These are phyloP conservation scores for Pseudogymnoascus sp. DNA, from an alignment of 2,329 filamentous ascomycete species.

Conservation along the genomic window DNA sequence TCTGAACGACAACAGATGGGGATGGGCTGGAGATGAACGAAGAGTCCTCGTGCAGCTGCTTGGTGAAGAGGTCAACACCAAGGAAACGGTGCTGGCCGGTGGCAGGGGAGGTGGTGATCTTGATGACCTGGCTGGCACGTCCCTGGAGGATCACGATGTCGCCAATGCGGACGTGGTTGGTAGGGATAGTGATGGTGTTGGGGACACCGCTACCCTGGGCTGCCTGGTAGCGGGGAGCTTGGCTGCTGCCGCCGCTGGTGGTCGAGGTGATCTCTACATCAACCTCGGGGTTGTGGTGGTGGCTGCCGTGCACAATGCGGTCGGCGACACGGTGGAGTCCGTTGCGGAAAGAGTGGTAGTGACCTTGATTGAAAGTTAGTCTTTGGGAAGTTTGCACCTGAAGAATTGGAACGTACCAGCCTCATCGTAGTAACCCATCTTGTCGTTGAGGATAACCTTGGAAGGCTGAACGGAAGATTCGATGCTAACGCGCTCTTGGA, in stretches of 20 bases:
- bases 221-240: background rate
- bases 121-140: slow-evolving; percentile 98
- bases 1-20: slow-evolving; percentile 95
- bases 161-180: slow-evolving; percentile 98
- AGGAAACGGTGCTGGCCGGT: slow-evolving; percentile 99
- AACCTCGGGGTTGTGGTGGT: slow-evolving; percentile 36
- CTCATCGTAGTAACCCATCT: slow-evolving; percentile 77
- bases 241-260: slow-evolving; percentile 15
- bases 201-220: slow-evolving; percentile 32
- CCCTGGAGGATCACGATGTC: slow-evolving; percentile 98
- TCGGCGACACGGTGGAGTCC: slow-evolving; percentile 60
- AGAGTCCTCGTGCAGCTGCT: slow-evolving; percentile 98
- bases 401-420: slow-evolving; percentile 35
- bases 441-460: slow-evolving; percentile 30
- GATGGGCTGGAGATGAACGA: slow-evolving; percentile 96
- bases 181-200: slow-evolving; percentile 95
- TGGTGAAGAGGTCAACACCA: slow-evolving; percentile 99
- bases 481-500: slow-evolving; percentile 50
- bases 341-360: slow-evolving; percentile 68
- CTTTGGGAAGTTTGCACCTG: background rate
- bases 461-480: slow-evolving; percentile 29
- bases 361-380: slow-evolving; percentile 35
- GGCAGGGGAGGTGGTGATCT: slow-evolving; percentile 95
- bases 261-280: slow-evolving; percentile 21
- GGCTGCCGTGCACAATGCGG: slow-evolving; percentile 55